Conservation (phyloP, 768 basidiomycete species). For the Termitomyces sp. region DNA sequence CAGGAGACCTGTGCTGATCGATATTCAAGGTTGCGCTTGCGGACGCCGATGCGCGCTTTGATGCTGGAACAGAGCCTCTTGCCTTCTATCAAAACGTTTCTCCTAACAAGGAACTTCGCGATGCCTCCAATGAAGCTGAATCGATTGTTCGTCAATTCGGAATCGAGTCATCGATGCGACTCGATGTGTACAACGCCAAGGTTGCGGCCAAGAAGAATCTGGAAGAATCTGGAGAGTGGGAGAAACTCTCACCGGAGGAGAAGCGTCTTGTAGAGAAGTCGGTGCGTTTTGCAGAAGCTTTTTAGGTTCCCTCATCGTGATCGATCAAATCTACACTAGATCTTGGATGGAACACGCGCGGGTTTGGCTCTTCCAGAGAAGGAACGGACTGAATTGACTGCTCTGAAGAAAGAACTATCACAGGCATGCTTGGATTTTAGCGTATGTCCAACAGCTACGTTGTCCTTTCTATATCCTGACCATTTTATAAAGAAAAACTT, state of each 20-base stretch:
- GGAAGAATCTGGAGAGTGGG: conserved; percentile 57
- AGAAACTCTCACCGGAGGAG: conserved; percentile 62
- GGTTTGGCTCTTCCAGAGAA: conserved; percentile 71
- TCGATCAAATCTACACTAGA: conserved; percentile 22
- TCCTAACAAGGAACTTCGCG: conserved; percentile 68
- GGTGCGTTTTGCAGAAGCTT: conserved; percentile 26
- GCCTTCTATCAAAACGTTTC: conserved; percentile 84
- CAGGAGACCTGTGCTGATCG: neutral
- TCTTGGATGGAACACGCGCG: conserved; percentile 76
- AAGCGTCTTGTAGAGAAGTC: conserved; percentile 79
- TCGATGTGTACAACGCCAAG: conserved; percentile 78
- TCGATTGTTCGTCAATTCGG: conserved; percentile 64
- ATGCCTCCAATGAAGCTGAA: conserved; percentile 76
- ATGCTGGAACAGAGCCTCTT: conserved; percentile 53
- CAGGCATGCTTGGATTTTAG: conserved; percentile 76
- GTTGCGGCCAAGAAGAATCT: conserved; percentile 66
- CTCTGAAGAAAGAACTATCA: conserved; percentile 73
- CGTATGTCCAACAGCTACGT: conserved; percentile 37
- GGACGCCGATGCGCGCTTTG: conserved; percentile 52
- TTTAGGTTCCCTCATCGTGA: neutral
- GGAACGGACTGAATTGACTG: conserved; percentile 52
- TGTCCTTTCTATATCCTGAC: neutral
- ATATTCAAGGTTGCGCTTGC: conserved; percentile 52
- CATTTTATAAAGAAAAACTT: conserved; percentile 69
- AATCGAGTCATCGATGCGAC: conserved; percentile 77